These are phyloP conservation scores for Fusarium nurragi DNA, from an alignment of 2,329 filamentous ascomycete genomes.

Conservation along the genomic window DNA sequence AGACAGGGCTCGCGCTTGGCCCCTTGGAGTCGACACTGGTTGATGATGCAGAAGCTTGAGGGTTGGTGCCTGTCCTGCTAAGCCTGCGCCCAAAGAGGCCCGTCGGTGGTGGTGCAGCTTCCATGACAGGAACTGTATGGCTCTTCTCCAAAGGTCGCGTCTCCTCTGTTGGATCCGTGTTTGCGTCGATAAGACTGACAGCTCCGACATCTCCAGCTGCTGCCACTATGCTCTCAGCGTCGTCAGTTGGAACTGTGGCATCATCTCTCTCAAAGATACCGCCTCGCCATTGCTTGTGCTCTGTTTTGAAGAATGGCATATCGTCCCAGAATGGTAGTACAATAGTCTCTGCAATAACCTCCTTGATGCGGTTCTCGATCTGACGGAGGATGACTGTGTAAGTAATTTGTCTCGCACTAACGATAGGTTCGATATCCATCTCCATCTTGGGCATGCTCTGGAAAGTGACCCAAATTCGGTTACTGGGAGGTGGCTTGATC, in stretches of 20 bases:
- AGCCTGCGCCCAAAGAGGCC: slow-evolving; percentile 63
- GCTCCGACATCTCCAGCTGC: slow-evolving; percentile 60
- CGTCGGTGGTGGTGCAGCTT: slow-evolving; percentile 48
- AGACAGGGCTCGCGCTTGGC: slow-evolving; percentile 47
- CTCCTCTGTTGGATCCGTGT: slow-evolving; percentile 51
- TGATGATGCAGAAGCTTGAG: slow-evolving; percentile 54
- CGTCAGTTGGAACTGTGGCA: slow-evolving; percentile 48
- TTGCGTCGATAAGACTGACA: slow-evolving; percentile 57
- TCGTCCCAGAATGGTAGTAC: slow-evolving; percentile 98
- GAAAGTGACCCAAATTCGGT: slow-evolving; percentile 95
- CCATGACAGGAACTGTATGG: slow-evolving; percentile 58
- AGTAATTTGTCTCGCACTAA: slow-evolving; percentile 94
- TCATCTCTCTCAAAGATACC: slow-evolving; percentile 78
- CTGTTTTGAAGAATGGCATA: slow-evolving; percentile 86
- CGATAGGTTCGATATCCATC: slow-evolving; percentile 92
- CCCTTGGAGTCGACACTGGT: slow-evolving; percentile 60
- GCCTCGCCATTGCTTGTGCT: slow-evolving; percentile 80
- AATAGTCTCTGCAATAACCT: slow-evolving; percentile 90
- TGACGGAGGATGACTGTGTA: slow-evolving; percentile 91
- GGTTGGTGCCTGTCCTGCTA: slow-evolving; percentile 49
- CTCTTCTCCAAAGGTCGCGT: slow-evolving; percentile 65
- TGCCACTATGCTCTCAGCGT: slow-evolving; percentile 34
- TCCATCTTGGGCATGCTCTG: slow-evolving; percentile 94
- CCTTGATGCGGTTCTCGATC: slow-evolving; percentile 94
- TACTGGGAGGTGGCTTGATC: slow-evolving; percentile 94